Evolutionary conservation across 2,329 filamentous ascomycete species (phyloP), one percentile per base, ranked within the genome.

Genomic region (Calonectria pteridis): DNA sequence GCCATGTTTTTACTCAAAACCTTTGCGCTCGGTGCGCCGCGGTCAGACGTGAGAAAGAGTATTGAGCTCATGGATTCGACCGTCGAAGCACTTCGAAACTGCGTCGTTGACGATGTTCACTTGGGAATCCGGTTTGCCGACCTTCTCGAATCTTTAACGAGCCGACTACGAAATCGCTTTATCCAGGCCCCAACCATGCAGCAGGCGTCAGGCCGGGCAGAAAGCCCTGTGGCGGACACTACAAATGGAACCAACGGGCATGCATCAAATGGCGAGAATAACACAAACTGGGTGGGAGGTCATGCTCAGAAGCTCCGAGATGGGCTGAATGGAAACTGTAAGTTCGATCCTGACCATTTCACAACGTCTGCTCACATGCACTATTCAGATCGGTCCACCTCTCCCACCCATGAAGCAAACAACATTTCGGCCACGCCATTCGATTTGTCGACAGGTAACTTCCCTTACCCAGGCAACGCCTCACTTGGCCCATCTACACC

Each of bases 1-100:
- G 94, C 94, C 75, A 96, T 96, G 91, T 96, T 97, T 80, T 84
- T 97, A 23, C 89, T 97, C 64, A 97, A 94, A 85, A 96, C 94
- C 0, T 96, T 97, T 83, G 94, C 94, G 0, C 88, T 97, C 1
- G 94, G 94, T 23, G 94, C 94, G 2, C 93, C 93, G 1, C 93
- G 94, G 78, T 92, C 92, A 69, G 94, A 97, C 77, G 93, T 96
- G 31, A 92, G 93, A 79, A 88, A 94, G 59, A 94, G 93, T 75
- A 93, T 97, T 35, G 89, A 89, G 9, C 87, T 97, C 33, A 93
- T 97, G 87, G 93, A 95, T 80, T 88, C 90, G 35, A 94, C 93
- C 0, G 93, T 96, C 0, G 89, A 93, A 76, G 94, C 93, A 1
- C 88, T 97, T 43, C 91, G 93, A 23, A 94, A 91, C 77, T 95